Conservation (phyloP, 2,329 filamentous ascomycete species). For the Nannizziopsis barbatae region DNA sequence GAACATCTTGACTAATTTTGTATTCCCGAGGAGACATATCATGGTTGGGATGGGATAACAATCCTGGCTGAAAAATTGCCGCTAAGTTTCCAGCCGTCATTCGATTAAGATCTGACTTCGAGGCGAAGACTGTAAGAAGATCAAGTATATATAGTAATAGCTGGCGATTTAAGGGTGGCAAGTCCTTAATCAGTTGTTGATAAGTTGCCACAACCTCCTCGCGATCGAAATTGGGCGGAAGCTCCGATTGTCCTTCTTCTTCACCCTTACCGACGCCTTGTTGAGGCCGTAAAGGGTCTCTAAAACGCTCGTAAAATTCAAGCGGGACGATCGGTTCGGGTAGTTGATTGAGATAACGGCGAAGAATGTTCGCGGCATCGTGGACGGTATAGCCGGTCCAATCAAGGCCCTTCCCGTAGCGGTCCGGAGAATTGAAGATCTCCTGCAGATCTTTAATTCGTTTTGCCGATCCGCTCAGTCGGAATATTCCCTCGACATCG, state of each 20-base stretch:
- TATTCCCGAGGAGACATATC: constrained; percentile 95
- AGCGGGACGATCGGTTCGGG: constrained; percentile 94
- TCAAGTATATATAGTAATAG: constrained; percentile 92
- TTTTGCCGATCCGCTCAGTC: constrained; percentile 89
- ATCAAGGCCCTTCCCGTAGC: constrained; percentile 91
- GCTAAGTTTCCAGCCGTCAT: constrained; percentile 94
- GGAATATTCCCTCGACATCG: constrained; percentile 90
- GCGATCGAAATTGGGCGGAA: constrained; percentile 63
- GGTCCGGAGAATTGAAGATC: constrained; percentile 84
- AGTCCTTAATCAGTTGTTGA: constrained; percentile 79
- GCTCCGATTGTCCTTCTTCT: constrained; percentile 53
- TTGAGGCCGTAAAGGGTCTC: constrained; percentile 64
- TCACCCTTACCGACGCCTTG: constrained; percentile 58
- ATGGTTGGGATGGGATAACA: constrained; percentile 85
- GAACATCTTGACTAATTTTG: constrained; percentile 84
- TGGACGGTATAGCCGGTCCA: constrained; percentile 98
- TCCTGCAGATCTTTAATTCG: constrained; percentile 93
- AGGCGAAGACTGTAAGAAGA: constrained; percentile 88
- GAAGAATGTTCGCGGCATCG: constrained; percentile 91
- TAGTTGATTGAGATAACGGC: constrained; percentile 89
- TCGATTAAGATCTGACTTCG: constrained; percentile 90
- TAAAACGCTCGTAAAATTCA: constrained; percentile 83
- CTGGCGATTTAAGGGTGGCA: constrained; percentile 87
- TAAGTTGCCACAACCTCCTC: constrained; percentile 68
- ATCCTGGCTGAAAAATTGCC: constrained; percentile 93